A percentile compares a stretch with the other conserved stretches of the same genome.
These are phyloP conservation scores for Chytriomyces sp. DNA, from an alignment of 192 early-diverging fungal genomes.

Conservation along the genomic window DNA sequence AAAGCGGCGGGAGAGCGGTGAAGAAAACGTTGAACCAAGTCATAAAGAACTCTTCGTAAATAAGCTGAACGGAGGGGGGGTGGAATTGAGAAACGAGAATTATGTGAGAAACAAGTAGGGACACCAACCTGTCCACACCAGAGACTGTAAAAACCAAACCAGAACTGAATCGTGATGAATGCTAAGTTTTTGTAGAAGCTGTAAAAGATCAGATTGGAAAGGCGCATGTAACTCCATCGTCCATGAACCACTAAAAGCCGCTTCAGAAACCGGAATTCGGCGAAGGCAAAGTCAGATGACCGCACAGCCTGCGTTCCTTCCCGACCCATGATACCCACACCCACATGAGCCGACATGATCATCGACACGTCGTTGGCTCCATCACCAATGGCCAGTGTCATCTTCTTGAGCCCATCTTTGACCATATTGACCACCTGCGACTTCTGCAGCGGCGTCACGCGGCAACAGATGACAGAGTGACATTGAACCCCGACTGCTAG, in stretches of 20 bases:
- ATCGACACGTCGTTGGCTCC: slow-evolving; percentile 68
- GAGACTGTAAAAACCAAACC: slow-evolving; percentile 49
- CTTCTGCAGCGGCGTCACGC: slow-evolving; percentile 64
- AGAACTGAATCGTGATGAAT: slow-evolving; percentile 52
- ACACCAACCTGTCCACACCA: slow-evolving; percentile 54
- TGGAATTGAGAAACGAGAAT: not conserved
- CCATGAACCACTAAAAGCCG: slow-evolving; percentile 58
- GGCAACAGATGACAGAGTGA: slow-evolving; percentile 59
- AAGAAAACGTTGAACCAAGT: slow-evolving; percentile 58
- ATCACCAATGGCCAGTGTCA: slow-evolving; percentile 73
- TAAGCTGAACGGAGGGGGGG: slow-evolving; percentile 25
- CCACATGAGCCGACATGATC: slow-evolving; percentile 60
- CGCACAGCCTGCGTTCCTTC: slow-evolving; percentile 65
- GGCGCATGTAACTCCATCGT: slow-evolving; percentile 46
- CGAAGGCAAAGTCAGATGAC: slow-evolving; percentile 58
- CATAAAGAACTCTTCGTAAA: slow-evolving; percentile 60
- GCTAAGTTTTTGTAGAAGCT: slow-evolving; percentile 64
- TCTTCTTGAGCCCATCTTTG: slow-evolving; percentile 65
- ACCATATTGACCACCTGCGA: slow-evolving; percentile 56
- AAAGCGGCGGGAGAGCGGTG: slow-evolving; percentile 53
- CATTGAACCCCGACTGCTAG: slow-evolving; percentile 47
- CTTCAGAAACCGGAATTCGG: slow-evolving; percentile 57
- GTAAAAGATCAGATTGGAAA: slow-evolving; percentile 49
- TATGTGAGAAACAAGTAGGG: slow-evolving; percentile 3
- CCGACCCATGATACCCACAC: slow-evolving; percentile 61